Evolutionary conservation across 2,329 filamentous ascomycete genomes (phyloP).

Genomic region (Sclerotiophoma versabilis): DNA sequence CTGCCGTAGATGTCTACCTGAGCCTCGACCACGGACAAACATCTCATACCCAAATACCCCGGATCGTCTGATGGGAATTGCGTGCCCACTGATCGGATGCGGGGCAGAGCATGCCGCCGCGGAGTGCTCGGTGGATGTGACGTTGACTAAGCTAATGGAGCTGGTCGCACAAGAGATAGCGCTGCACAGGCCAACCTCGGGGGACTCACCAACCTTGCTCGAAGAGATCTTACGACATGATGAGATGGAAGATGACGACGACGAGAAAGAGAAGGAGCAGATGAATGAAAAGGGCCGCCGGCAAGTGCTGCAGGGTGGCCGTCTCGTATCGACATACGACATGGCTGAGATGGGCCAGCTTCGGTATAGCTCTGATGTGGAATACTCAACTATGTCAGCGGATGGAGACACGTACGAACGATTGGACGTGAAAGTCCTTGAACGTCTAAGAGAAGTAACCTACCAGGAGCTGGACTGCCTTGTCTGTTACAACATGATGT

Average conservation of each 20-base stretch:
- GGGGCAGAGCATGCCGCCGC: conserved; percentile 74
- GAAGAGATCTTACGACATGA: conserved; percentile 51
- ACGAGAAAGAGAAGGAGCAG: conserved; percentile 48
- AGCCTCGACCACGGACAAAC: conserved; percentile 67
- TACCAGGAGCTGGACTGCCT: conserved; percentile 84
- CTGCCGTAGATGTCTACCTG: conserved; percentile 77
- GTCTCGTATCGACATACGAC: conserved; percentile 70
- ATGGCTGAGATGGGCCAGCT: conserved; percentile 70
- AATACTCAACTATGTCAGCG: conserved; percentile 54
- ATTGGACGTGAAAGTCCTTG: conserved; percentile 61
- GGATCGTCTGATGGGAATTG: conserved; percentile 72
- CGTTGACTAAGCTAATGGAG: conserved; percentile 73
- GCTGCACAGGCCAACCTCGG: conserved; percentile 42
- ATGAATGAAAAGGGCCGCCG: conserved; percentile 35
- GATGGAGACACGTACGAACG: conserved; percentile 47
- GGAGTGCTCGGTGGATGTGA: conserved; percentile 80
- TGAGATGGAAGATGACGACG: conserved; percentile 42
- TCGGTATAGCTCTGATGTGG: conserved; percentile 62
- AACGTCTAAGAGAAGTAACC: conserved; percentile 66
- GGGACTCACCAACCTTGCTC: conserved; percentile 49
- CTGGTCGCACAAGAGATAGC: conserved; percentile 59
- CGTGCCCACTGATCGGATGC: conserved; percentile 75
- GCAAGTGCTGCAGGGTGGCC: conserved; percentile 62
- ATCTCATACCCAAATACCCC: conserved; percentile 79
- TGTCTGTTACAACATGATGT: conserved; percentile 81